Evolutionary conservation across 768 basidiomycete genomes (phyloP), one percentile per base, ranked within the genome.

Genomic region (Lactarius deliciosus): DNA sequence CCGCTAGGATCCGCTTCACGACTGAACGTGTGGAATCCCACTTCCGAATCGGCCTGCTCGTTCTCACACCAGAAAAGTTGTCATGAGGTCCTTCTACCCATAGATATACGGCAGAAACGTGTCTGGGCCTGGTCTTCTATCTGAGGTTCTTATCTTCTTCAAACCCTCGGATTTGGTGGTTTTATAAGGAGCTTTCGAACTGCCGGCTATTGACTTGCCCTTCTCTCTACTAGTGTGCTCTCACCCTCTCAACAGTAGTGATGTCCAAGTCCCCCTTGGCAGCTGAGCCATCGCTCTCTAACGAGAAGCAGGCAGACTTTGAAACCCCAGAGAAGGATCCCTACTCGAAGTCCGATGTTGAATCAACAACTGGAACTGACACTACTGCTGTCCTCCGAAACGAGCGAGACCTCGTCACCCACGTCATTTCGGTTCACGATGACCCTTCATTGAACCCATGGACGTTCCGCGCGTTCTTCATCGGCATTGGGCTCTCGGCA

Each of bases 391-490:
- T 81, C n/a, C 77, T 84, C 34, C 71, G 79, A 57, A 74, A 77
- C 67, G 81, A 82, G 70, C 79, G 80, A 57, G 82, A 82, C 66
- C 79, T 84, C 38, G 81, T 76, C 57, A 83, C 82, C 0, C 79
- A 79, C 64, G 75, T 85, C 40, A 80, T 85, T 63, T 77, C 75
- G 15, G 73, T 83, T 34, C 72, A 77, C n/a, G 82, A 83, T 70
- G 82, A 83, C 68, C 79, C 47, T 79, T 74, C 79, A 1, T 71
- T 80, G 65, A 82, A 76, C 65, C 79, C 79, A 38, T 82, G 82
- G 81, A 83, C 82, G 3, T 69, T 83, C 60, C 80, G 82, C 18
- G 74, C 80, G 2, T 79, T 81, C 63, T 69, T 83, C 68, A 75
- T 83, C 54, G 82, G 82, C 54, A 73, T 82, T 57, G 82, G 82